These are phyloP conservation scores for Septoria petroselini DNA, from an alignment of 2,329 filamentous ascomycete species.

Conservation along the genomic window DNA sequence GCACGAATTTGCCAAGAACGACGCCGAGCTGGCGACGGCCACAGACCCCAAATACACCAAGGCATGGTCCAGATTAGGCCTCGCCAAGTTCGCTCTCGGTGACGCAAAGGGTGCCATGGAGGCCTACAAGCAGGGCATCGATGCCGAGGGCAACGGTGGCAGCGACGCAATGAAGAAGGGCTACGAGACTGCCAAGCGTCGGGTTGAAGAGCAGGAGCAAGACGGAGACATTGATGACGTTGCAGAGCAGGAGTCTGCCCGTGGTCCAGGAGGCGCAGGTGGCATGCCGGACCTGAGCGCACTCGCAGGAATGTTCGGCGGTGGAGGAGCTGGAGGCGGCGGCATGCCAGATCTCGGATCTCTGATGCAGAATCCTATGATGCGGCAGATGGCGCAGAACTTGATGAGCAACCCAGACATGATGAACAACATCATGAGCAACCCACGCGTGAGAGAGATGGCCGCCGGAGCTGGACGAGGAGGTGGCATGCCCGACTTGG, in stretches of 20 bases:
- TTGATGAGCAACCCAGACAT: conserved; percentile 95
- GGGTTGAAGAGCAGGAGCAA: conserved; percentile 73
- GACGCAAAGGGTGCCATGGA: conserved; percentile 91
- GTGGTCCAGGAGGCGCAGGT: conserved; percentile 37
- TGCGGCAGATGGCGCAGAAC: conserved; percentile 93
- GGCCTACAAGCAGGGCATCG: conserved; percentile 88
- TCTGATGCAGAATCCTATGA: conserved; percentile 98
- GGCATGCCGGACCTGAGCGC: conserved; percentile 46
- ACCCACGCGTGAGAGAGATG: conserved; percentile 85
- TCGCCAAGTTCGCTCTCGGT: conserved; percentile 86
- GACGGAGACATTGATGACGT: conserved; percentile 41
- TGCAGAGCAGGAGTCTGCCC: conserved; percentile 26
- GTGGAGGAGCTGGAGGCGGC: conserved; percentile 61
- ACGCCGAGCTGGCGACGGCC: conserved; percentile 85
- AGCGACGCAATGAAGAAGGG: conserved; percentile 98
- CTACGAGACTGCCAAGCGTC: conserved; percentile 85
- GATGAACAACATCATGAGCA: conserved; percentile 90
- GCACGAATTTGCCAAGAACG: conserved; percentile 77
- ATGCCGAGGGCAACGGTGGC: conserved; percentile 88
- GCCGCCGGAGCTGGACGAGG: conserved; percentile 68
- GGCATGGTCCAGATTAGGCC: conserved; percentile 89
- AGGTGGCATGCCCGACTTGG: conserved; percentile 77
- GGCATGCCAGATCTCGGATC: conserved; percentile 84
- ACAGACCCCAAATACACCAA: conserved; percentile 94
- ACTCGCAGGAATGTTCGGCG: conserved; percentile 51